Conservation (phyloP, 2,329 filamentous ascomycete genomes). For the Neofusicoccum parvum region DNA sequence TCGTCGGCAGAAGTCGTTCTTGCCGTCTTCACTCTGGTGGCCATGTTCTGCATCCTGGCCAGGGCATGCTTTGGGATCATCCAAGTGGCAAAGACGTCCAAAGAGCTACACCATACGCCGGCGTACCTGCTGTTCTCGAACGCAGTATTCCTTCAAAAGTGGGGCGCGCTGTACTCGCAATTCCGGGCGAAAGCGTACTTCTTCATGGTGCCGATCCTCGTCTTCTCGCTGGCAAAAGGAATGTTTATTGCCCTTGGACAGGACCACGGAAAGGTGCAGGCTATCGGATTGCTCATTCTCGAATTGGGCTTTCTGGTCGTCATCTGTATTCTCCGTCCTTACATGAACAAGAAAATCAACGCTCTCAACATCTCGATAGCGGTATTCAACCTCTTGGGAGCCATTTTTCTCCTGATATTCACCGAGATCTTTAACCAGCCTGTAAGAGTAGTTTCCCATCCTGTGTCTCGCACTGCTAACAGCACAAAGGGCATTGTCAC, state of each 20-base stretch:
- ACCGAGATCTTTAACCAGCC: conserved; percentile 84
- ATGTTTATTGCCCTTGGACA: conserved; percentile 87
- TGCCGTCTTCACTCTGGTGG: conserved; percentile 84
- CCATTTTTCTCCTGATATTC: conserved; percentile 86
- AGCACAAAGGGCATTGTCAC: conserved; percentile 66
- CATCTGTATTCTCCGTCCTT: conserved; percentile 79
- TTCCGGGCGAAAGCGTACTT: conserved; percentile 95
- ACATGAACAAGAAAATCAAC: conserved; percentile 99
- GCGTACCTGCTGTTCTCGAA: conserved; percentile 97
- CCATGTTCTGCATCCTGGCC: conserved; percentile 72
- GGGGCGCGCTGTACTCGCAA: conserved; percentile 96
- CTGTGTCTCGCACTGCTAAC: conserved; percentile 23
- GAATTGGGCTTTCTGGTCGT: conserved; percentile 77
- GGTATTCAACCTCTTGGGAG: conserved; percentile 85
- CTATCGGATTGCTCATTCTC: conserved; percentile 78
- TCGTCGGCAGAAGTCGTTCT: conserved; percentile 83
- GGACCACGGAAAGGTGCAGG: conserved; percentile 69
- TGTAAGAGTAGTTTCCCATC: conserved; percentile 43
- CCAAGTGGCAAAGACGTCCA: conserved; percentile 81
- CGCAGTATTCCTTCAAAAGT: conserved; percentile 88
- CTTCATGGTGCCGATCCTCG: conserved; percentile 79
- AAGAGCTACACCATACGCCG: conserved; percentile 90
- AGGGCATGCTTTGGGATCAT: conserved; percentile 92
- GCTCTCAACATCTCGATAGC: conserved; percentile 93
- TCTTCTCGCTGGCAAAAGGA: conserved; percentile 79